These are phyloP conservation scores for Entomortierella lignicola DNA, from an alignment of 192 early-diverging fungal species.

Conservation along the genomic window DNA sequence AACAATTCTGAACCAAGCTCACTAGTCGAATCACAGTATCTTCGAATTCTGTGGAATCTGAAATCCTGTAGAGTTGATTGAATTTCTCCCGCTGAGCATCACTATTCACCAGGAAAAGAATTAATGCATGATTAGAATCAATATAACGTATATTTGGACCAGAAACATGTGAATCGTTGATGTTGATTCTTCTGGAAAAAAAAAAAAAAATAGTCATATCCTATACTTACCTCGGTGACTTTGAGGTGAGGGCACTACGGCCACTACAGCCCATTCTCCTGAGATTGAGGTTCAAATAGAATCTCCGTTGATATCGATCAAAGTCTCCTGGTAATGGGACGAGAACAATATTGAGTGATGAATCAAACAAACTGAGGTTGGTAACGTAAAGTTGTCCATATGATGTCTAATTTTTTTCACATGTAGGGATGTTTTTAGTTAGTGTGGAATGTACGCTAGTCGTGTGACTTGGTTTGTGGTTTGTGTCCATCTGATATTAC, in stretches of 20 bases:
- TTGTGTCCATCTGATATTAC: neutral
- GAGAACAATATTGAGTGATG: constrained; percentile 61
- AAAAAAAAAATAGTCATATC: neutral
- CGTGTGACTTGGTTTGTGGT: neutral
- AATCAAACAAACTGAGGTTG: constrained; percentile 58
- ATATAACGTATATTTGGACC: too few species aligned
- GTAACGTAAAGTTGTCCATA: constrained; percentile 60
- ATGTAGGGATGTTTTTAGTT: too few species aligned
- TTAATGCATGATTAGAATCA: too few species aligned
- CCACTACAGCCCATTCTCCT: constrained; percentile 62
- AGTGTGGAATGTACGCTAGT: neutral
- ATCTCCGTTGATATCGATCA: constrained; percentile 55
- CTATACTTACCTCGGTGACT: constrained; percentile 52
- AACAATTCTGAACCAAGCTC: constrained; percentile 55
- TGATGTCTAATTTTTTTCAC: constrained; percentile 48
- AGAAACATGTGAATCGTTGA: too few species aligned
- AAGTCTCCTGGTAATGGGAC: constrained; percentile 61
- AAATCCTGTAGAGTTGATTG: constrained; percentile 60
- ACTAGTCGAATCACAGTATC: constrained; percentile 63
- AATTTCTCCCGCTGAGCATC: constrained; percentile 65
- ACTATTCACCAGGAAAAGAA: too few species aligned
- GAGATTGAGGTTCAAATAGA: constrained; percentile 64
- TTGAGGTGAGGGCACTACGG: constrained; percentile 62
- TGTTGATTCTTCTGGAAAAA: too few species aligned
- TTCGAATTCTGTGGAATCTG: constrained; percentile 56